phyloP scores from a whole-genome alignment of 192 early-diverging fungal genomes.

The Gryganskiella cystojenkinii region DNA sequence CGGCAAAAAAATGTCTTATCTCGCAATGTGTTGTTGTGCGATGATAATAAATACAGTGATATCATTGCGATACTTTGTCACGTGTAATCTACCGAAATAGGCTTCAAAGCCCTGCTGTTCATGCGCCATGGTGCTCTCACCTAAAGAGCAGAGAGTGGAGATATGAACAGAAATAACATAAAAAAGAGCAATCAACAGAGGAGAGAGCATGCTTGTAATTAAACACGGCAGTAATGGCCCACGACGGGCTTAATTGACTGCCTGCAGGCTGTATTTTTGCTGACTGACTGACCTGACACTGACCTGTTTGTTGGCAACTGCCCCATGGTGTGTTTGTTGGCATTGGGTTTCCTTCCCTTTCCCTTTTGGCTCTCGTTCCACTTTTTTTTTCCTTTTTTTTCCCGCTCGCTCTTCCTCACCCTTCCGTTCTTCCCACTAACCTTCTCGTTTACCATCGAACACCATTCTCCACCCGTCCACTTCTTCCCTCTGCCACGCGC shows the following conservation, averaged over 20 bases:
- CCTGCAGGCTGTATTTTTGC: neutral
- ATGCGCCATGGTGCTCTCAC: no score
- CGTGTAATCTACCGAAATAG: no score
- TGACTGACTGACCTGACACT: neutral
- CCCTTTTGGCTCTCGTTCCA: neutral
- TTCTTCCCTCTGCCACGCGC: neutral
- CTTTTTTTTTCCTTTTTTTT: slow-evolving; percentile 3
- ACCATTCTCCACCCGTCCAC: neutral
- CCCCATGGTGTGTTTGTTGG: neutral
- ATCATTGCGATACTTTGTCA: no score
- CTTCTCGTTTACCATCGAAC: neutral
- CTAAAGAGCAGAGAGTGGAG: no score
- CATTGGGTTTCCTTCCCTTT: neutral
- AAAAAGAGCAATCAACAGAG: no score
- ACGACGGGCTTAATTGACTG: neutral
- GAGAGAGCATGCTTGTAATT: no score
- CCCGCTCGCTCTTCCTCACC: neutral
- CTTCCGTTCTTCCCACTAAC: neutral
- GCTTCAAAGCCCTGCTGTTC: no score
- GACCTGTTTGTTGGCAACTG: neutral
- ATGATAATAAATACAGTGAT: no score
- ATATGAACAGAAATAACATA: no score
- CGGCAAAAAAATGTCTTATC: no score
- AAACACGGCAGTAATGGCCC: no score
- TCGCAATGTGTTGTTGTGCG: no score